phyloP scores from a whole-genome alignment of 2,329 filamentous ascomycete genomes.

The Phaeosphaeriaceae sp. region DNA sequence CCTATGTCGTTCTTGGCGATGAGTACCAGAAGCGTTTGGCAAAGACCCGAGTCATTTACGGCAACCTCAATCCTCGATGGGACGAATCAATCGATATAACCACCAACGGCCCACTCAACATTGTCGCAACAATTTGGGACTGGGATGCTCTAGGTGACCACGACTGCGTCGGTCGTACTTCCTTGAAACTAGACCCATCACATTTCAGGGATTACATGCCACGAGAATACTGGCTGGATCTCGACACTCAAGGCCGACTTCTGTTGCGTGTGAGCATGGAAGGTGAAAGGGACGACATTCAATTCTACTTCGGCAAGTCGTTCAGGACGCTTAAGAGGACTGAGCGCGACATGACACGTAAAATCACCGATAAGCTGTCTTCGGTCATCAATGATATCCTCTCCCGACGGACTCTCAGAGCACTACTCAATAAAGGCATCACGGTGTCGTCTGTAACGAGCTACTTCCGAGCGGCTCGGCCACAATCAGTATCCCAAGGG shows the following conservation, averaged over 20 bases:
- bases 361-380: constrained; percentile 97
- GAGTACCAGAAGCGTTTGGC: constrained; percentile 97
- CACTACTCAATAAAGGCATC: constrained; percentile 76
- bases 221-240: constrained; percentile 95
- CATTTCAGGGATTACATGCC: constrained; percentile 97
- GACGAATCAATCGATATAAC: constrained; percentile 97
- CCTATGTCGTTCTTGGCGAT: constrained; percentile 95
- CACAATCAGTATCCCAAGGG: constrained; percentile 59
- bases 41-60: constrained; percentile 91
- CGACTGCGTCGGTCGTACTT: constrained; percentile 96
- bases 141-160: constrained; percentile 97
- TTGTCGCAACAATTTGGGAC: constrained; percentile 98
- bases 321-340: constrained; percentile 95
- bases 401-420: constrained; percentile 80
- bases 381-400: constrained; percentile 91
- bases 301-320: constrained; percentile 97
- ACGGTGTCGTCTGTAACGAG: constrained; percentile 77
- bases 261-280: constrained; percentile 97
- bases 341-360: constrained; percentile 96
- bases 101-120: constrained; percentile 87
- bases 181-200: constrained; percentile 94
- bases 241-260: constrained; percentile 92
- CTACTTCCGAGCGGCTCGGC: constrained; percentile 62
- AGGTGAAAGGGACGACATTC: constrained; percentile 95
- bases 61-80: constrained; percentile 92